A percentile compares a stretch with the other conserved stretches of the same genome.
Conservation (phyloP, 2,329 filamentous ascomycete species). For the Colletotrichum simmondsii region DNA sequence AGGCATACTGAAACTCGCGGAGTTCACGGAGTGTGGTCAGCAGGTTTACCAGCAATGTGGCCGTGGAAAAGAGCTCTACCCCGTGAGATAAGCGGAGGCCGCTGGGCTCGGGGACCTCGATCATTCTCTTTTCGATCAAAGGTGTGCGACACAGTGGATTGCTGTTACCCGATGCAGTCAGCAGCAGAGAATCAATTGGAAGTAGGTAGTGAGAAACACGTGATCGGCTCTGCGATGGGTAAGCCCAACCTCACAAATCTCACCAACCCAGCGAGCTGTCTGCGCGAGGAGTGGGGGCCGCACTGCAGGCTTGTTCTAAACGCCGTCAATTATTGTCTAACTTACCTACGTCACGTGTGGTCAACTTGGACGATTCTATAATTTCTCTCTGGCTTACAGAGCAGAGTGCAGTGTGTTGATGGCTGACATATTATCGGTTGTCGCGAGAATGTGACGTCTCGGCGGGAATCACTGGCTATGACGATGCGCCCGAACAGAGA, state of each 20-base stretch:
- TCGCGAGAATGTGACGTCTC: neutral
- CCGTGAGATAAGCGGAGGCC: slow-evolving; percentile 10
- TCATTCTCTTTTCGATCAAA: neutral
- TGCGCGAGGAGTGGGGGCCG: too few relatives aligned
- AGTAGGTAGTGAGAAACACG: neutral
- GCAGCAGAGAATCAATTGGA: neutral
- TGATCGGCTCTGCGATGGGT: neutral
- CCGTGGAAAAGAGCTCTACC: neutral
- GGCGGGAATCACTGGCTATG: neutral
- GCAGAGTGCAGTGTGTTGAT: slow-evolving; percentile 15
- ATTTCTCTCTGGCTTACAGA: slow-evolving; percentile 16
- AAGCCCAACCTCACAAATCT: neutral
- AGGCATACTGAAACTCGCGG: neutral
- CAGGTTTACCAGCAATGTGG: neutral
- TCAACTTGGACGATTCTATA: neutral
- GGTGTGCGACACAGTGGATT: neutral
- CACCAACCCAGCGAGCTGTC: neutral
- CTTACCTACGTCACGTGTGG: neutral
- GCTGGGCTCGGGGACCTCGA: neutral
- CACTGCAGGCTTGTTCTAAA: neutral
- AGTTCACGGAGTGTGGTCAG: slow-evolving; percentile 9
- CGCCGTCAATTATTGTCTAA: neutral
- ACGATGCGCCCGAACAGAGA: neutral
- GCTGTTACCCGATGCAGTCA: neutral
- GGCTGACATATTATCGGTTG: slow-evolving; percentile 17